Evolutionary conservation across 257 asterid species (phyloP), one percentile per base, ranked within the genome.

Genomic region (Forsythia suspensa): DNA sequence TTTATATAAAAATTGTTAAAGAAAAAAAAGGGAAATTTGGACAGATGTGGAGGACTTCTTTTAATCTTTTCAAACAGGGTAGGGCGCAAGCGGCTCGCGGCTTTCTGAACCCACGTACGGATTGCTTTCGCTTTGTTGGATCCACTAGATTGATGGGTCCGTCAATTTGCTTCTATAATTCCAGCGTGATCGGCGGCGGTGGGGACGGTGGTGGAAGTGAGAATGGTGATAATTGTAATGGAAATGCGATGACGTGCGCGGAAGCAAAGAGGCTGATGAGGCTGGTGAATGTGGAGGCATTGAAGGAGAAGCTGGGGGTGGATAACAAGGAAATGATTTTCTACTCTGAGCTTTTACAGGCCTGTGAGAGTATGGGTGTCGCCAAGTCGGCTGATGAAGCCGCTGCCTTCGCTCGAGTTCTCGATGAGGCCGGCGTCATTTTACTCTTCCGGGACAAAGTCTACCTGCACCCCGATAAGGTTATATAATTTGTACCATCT

Each of bases 251-350:
- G 80, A 82, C 93, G 51, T 80, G 77, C 18, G 90, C 83, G 57
- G 98, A 94, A 89, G 97, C 97, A 55, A 92, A 90, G 87, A 86
- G 86, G 85, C 76, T 94, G 88, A 86, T 94, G 96, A 87, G 97
- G 84, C 84, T 94, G 86, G 97, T 84, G 82, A 92, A 92, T 66
- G 95, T 94, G 78, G 97, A 88, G 80, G 90, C 88, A 20, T 73
- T 94, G 80, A 94, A 92, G 85, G 87, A 76, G 89, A 90, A 89
- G 80, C 86, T 94, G 15, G 95, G 90, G 48, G 84, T 74, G 90
- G 91, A 88, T 21, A 79, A 84, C 9, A 89, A 80, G 59, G 97
- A 92, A 85, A 90, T 88, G 8, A 94, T 94, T 37, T 82, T 82
- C 10, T 92, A 91, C 61, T 57, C 70, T 66, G 90, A 91, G 59